These are phyloP conservation scores for Barnettozyma populi DNA, from an alignment of 805 yeast species.

Conservation along the genomic window DNA sequence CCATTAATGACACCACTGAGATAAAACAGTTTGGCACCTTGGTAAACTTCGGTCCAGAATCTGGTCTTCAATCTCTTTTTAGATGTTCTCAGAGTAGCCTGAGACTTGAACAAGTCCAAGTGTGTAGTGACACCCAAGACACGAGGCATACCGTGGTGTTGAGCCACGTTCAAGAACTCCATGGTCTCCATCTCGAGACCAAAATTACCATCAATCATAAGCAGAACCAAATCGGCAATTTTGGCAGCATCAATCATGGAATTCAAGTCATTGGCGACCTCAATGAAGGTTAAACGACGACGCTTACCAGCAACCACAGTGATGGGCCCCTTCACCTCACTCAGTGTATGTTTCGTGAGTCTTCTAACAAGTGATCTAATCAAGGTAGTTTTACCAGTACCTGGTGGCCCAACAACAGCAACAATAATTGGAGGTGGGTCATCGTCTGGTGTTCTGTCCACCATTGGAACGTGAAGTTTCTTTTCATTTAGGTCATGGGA, in stretches of 20 bases:
- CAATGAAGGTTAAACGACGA: conserved; percentile 87
- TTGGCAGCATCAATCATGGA: conserved; percentile 97
- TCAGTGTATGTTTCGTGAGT: conserved; percentile 77
- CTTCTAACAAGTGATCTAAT: conserved; percentile 85
- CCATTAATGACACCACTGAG: conserved; percentile 95
- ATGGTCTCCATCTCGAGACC: conserved; percentile 99
- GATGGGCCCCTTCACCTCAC: conserved; percentile 91
- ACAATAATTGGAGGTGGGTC: conserved; percentile 96
- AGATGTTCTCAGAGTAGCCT: conserved; percentile 81
- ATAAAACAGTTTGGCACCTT: conserved; percentile 94
- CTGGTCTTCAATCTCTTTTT: conserved; percentile 89
- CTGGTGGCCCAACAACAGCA: conserved; percentile 98
- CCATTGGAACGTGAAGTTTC: conserved; percentile 94
- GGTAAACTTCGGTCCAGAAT: conserved; percentile 98
- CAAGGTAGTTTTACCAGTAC: conserved; percentile 94
- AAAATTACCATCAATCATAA: conserved; percentile 92
- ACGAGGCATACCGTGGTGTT: conserved; percentile 98
- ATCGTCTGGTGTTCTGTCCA: conserved; percentile 94
- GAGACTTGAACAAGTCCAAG: conserved; percentile 87
- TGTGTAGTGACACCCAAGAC: conserved; percentile 95
- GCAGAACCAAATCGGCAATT: conserved; percentile 84
- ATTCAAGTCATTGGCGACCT: conserved; percentile 86
- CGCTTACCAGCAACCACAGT: conserved; percentile 95
- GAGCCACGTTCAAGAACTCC: conserved; percentile 95
- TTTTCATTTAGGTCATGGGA: conserved; percentile 77